Conservation (phyloP, 805 yeast species). For the Saccharomycopsis synnaedendra region DNA sequence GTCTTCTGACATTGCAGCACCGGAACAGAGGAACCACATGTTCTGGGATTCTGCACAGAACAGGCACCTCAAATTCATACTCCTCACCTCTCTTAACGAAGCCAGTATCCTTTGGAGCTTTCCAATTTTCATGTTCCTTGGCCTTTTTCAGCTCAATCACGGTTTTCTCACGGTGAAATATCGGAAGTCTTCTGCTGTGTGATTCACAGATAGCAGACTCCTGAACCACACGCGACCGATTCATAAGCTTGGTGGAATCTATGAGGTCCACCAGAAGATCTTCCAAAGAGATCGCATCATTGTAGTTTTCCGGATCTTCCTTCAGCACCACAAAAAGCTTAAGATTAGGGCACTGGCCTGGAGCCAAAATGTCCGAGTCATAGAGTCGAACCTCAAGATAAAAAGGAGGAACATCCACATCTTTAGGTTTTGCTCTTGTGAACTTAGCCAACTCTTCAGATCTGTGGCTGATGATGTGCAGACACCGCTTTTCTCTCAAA, state of each 20-base stretch:
- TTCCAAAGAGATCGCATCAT: background rate
- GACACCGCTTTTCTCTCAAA: background rate
- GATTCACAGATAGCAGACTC: background rate
- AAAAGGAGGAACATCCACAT: background rate
- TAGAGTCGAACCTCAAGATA: constrained; percentile 7
- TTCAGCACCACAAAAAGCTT: constrained; percentile 3
- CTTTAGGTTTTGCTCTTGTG: background rate
- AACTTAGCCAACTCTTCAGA: background rate
- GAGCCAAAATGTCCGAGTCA: constrained; percentile 9
- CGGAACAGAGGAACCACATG: constrained; percentile 8
- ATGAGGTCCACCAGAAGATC: constrained; percentile 2
- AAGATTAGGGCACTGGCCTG: constrained; percentile 2
- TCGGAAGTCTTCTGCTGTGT: background rate
- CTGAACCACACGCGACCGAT: background rate
- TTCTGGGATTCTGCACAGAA: constrained; percentile 3
- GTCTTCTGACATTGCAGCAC: constrained; percentile 11
- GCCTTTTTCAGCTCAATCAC: background rate
- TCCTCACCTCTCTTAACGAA: background rate
- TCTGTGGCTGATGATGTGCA: background rate
- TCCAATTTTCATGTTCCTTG: background rate
- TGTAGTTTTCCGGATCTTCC: background rate
- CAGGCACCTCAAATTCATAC: constrained; percentile 9
- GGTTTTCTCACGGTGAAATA: background rate
- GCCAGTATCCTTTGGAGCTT: background rate
- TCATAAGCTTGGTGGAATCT: constrained; percentile 4